phyloP scores from a whole-genome alignment of 305 asterid species.

The Rubia peregrina region DNA sequence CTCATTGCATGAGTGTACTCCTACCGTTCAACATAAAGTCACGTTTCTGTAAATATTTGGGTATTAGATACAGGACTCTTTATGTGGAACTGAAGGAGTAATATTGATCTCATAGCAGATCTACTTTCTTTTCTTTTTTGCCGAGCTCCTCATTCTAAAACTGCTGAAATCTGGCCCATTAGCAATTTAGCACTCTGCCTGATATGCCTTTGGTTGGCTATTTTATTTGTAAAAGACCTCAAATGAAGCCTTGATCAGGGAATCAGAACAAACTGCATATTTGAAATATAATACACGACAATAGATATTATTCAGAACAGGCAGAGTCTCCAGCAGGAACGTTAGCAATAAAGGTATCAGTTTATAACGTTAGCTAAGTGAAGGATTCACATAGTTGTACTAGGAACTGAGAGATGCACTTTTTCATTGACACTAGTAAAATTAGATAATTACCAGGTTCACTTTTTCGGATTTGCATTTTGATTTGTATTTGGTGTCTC shows the following conservation, averaged over 20 bases:
- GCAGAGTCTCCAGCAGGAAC: not conserved
- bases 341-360: not conserved
- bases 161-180: not conserved
- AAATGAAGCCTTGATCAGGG: too few species aligned
- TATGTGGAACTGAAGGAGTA: too few species aligned
- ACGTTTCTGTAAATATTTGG: too few species aligned
- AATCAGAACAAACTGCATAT: not conserved
- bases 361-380: not conserved
- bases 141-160: too few species aligned
- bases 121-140: too few species aligned
- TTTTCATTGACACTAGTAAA: not conserved
- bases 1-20: not conserved
- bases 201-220: not conserved
- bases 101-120: too few species aligned
- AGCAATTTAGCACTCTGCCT: not conserved
- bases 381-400: not conserved
- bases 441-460: slow-evolving; percentile 52
- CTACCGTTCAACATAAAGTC: too few species aligned
- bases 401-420: not conserved
- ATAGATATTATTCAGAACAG: not conserved
- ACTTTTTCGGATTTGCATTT: slow-evolving; percentile 59
- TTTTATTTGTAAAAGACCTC: not conserved
- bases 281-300: not conserved
- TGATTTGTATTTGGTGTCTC: slow-evolving; percentile 30
- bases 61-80: too few species aligned